These are phyloP conservation scores for Tylopilus sp. DNA, from an alignment of 1,284 basidiomycete species.

Conservation along the genomic window DNA sequence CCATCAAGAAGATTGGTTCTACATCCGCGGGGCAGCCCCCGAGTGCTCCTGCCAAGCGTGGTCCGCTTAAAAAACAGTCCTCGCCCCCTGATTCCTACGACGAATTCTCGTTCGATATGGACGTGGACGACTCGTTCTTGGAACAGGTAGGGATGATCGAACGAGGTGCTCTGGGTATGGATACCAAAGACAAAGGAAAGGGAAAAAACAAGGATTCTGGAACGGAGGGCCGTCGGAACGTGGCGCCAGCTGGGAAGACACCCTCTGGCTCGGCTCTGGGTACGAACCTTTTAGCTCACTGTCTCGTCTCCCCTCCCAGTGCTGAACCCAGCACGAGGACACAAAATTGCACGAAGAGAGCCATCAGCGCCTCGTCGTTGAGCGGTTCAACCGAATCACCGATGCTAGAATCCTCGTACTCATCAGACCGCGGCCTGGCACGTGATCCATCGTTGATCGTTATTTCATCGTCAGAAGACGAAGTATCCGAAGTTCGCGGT, in stretches of 20 bases:
- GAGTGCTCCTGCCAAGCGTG: neutral
- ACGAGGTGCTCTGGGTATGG: conserved; percentile 18
- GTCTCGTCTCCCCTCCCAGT: conserved; percentile 10
- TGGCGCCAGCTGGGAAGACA: conserved; percentile 3
- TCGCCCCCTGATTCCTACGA: conserved; percentile 25
- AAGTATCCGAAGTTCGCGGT: neutral
- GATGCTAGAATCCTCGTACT: conserved; percentile 18
- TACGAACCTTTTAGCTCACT: conserved; percentile 13
- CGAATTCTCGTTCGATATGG: conserved; percentile 30
- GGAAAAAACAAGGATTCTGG: conserved; percentile 15
- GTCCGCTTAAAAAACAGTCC: neutral
- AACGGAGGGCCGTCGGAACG: conserved; percentile 2
- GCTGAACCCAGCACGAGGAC: conserved; percentile 20
- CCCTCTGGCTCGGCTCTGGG: conserved; percentile 15
- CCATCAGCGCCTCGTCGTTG: conserved; percentile 13
- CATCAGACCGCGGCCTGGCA: conserved; percentile 10
- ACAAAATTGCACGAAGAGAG: conserved; percentile 9
- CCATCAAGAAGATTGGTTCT: neutral
- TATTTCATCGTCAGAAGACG: conserved; percentile 26
- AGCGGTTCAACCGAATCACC: conserved; percentile 13
- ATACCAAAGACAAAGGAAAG: conserved; percentile 12
- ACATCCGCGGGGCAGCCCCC: neutral
- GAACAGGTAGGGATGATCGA: conserved; percentile 34
- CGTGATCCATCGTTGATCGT: conserved; percentile 29
- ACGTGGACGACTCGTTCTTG: conserved; percentile 28